Conservation (phyloP, 177 flowering plant species). For the Vitis hybrid region DNA sequence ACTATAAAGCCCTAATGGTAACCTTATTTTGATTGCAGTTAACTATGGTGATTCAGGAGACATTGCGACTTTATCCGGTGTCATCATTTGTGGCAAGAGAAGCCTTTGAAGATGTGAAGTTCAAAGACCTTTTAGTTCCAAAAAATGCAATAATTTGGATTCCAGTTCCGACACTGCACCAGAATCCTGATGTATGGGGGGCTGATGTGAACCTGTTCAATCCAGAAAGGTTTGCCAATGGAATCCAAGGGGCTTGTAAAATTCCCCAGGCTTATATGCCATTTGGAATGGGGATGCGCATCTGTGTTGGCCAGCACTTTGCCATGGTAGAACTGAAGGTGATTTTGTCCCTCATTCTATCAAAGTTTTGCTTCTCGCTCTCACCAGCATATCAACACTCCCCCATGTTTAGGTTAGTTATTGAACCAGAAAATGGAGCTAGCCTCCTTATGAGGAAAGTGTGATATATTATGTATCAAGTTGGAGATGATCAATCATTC, state of each 20-base stretch:
- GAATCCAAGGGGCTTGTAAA: slow-evolving; percentile 38
- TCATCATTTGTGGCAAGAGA: slow-evolving; percentile 28
- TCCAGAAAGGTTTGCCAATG: slow-evolving; percentile 48
- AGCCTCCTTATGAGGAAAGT: slow-evolving; percentile 22
- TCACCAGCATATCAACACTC: slow-evolving; percentile 45
- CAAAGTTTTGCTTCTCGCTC: slow-evolving; percentile 41
- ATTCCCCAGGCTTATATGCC: slow-evolving; percentile 50
- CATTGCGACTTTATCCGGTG: slow-evolving; percentile 51
- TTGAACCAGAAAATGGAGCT: slow-evolving; percentile 46
- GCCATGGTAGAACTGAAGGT: slow-evolving; percentile 49
- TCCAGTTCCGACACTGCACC: slow-evolving; percentile 39
- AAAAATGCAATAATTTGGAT: slow-evolving; percentile 36
- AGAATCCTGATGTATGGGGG: slow-evolving; percentile 40
- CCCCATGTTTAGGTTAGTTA: slow-evolving; percentile 36
- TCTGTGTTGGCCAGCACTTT: slow-evolving; percentile 49
- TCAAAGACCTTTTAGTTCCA: slow-evolving; percentile 36
- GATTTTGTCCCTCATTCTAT: slow-evolving; percentile 34
- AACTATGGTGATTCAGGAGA: slow-evolving; percentile 55
- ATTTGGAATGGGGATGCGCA: slow-evolving; percentile 47
- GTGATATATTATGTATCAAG: neutral
- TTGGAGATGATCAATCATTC: neutral
- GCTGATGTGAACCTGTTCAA: slow-evolving; percentile 37
- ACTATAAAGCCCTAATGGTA: too few relatives aligned
- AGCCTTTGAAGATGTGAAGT: slow-evolving; percentile 33
- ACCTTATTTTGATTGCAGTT: slow-evolving; percentile 27